phyloP scores from a whole-genome alignment of 192 early-diverging fungal genomes.

The Coemansia sp. region DNA sequence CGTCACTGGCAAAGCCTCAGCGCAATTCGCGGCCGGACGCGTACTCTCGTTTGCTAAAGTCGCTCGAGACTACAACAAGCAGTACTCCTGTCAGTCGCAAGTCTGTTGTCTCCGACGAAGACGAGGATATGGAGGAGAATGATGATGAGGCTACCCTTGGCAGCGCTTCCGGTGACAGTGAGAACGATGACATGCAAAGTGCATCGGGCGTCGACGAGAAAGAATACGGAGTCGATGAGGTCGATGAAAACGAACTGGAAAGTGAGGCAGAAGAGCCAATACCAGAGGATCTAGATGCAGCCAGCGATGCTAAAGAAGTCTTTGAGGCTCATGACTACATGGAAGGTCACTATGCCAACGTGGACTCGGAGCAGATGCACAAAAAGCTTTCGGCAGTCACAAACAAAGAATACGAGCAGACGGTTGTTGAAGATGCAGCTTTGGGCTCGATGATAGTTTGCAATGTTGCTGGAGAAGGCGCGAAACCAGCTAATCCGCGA shows the following conservation, averaged over 20 bases:
- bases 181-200: not conserved
- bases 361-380: constrained; percentile 35
- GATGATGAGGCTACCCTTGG: constrained; percentile 45
- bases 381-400: constrained; percentile 35
- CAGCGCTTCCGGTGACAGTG: constrained; percentile 36
- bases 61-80: constrained; percentile 13
- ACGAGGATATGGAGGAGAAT: constrained; percentile 40
- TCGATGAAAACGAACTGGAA: constrained; percentile 16
- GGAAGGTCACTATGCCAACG: constrained; percentile 30
- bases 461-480: constrained; percentile 25
- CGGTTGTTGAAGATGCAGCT: constrained; percentile 31
- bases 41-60: constrained; percentile 40
- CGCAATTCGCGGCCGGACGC: constrained; percentile 25
- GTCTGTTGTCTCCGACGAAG: constrained; percentile 29
- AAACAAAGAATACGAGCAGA: constrained; percentile 45
- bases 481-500: constrained; percentile 23
- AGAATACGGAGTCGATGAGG: constrained; percentile 32
- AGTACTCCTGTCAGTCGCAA: not conserved
- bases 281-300: not conserved
- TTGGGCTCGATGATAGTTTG: constrained; percentile 36
- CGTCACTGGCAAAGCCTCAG: constrained; percentile 6
- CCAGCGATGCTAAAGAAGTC: constrained; percentile 12
- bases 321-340: constrained; percentile 43
- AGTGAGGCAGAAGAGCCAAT: constrained; percentile 3
- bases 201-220: not conserved